Evolutionary conservation across 768 basidiomycete genomes (phyloP), one percentile per base, ranked within the genome.

Genomic region (Grammothele lineata): DNA sequence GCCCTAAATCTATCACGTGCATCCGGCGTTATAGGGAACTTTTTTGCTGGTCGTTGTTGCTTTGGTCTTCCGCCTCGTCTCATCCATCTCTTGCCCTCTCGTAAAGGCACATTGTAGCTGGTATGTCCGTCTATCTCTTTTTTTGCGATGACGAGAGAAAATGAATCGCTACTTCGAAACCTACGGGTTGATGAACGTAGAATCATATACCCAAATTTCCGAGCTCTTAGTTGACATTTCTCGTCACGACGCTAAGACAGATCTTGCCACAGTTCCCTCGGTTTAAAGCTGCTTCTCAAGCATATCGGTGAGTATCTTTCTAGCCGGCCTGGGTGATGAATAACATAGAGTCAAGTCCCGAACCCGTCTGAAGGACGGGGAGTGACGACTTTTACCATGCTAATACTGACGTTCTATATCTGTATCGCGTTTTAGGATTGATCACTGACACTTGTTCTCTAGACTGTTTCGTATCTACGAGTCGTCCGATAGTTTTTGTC

Each of bases 101-200:
- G 27, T 36, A 5, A n/a, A n/a, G n/a, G n/a, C n/a, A n/a, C 21
- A 14, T 48, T 24, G 23, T 40, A 51, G 27, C 22, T 53, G 53
- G 69, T 68, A 65, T 73, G 69, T 66, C 41, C 37, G 56, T 27
- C 37, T 41, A n/a, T 61, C 58, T 35, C 24, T 45, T 54, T 22
- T 37, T 50, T 43, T 61, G 57, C 67, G 26, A 67, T 77, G 87
- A 90, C 74, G 87, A 89, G 63, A 74, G 63, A 66, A 55, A 43
- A 71, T 67, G 86, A 87, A 90, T 89, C 87, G 86, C 86, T 89
- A 90, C 87, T 80, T 87, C 63, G 87, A 90, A 80, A 81, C 80
- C 64, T 52, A 43, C 49, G 52, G 68, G 85, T 78, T 83, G 19
- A 75, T 88, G 87, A 90, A 70, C 65, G 63, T 68, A 63, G 56